Evolutionary conservation across 306 rosid genomes (phyloP), one percentile per base, ranked within the genome.

Genomic region (Trifolium fragiferum): DNA sequence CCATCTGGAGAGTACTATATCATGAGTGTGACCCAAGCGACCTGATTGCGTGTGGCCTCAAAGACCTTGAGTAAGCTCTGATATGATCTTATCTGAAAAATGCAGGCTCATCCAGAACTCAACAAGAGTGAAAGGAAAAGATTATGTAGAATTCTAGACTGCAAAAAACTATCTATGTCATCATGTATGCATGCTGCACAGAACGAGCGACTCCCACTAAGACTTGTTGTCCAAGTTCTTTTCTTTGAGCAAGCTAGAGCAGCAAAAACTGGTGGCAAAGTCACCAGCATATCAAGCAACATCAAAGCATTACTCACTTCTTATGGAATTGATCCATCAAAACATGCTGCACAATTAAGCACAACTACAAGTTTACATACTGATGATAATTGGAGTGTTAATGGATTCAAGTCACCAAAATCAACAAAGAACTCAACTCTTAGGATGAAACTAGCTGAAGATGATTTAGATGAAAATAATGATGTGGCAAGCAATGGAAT

Each of bases 181-280:
- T 89, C 87, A 15, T 95, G 99, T 84, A 90, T 90, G 93, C 98
- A 95, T 77, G 99, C 98, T 10, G 97, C 99, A 40, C 99, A 95
- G 72, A 95, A 92, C 76, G 99, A 95, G 83, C 82, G 89, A 10
- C 93, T 95, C 8, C 99, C 99, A 13, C 69, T 95, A 19, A 80
- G 99, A 59, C 93, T 95, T 16, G 97, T 95, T 64, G 98, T 95
- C 70, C 99, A 95, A 89, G 99, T 95, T 77, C 96, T 95, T 55
- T 95, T 95, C 90, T 92, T 95, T 50, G 99, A 95, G 90, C 99
- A 95, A 86, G 93, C 97, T 37, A 61, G 97, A 76, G 92, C 97
- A 2, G 83, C 96, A 19, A 82, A 82, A 82, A 76, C 78, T 2
- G 89, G 93, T 7, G 96, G 95, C 57, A 91, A 89, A 85, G 84